A percentile compares a stretch with the other conserved stretches of the same genome.
Evolutionary conservation across 345 rosid species (phyloP).

Genomic region (Acer campestre): DNA sequence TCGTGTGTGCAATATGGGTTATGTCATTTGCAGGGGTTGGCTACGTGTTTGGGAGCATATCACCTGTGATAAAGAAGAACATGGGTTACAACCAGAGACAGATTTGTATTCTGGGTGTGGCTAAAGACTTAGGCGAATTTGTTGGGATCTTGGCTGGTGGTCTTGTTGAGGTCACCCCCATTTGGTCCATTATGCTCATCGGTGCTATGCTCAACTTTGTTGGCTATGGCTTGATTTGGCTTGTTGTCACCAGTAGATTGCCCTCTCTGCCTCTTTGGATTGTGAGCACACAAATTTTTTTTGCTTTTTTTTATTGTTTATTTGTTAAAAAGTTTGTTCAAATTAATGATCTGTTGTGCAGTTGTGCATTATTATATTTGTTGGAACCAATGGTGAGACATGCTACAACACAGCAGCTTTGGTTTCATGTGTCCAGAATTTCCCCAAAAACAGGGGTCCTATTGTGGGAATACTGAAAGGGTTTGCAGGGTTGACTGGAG

Average conservation of each 20-base stretch:
- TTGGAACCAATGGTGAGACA: conserved; percentile 89
- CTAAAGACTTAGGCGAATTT: conserved; percentile 78
- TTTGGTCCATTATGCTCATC: conserved; percentile 60
- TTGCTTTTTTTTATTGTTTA: too few relatives aligned
- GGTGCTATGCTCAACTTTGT: conserved; percentile 61
- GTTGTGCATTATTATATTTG: conserved; percentile 69
- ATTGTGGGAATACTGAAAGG: conserved; percentile 88
- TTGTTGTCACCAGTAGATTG: conserved; percentile 47
- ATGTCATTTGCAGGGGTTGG: conserved; percentile 80
- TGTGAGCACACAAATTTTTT: conserved; percentile 44
- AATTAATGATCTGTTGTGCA: conserved; percentile 28
- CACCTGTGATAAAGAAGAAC: conserved; percentile 67
- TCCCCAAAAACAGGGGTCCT: conserved; percentile 82
- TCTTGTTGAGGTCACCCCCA: conserved; percentile 59
- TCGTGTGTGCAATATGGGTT: conserved; percentile 83
- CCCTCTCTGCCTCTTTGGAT: conserved; percentile 80
- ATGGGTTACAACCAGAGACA: conserved; percentile 78
- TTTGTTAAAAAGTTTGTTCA: too few relatives aligned
- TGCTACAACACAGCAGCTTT: conserved; percentile 82
- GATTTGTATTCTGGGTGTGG: conserved; percentile 72
- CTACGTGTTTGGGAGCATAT: conserved; percentile 81
- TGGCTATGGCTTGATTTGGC: conserved; percentile 82
- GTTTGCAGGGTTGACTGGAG: conserved; percentile 92
- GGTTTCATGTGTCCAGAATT: conserved; percentile 85
- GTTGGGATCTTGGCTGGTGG: conserved; percentile 66